These are phyloP conservation scores for Phytophthora tentaculata DNA, from an alignment of 352 stramenopile genomes.

Conservation along the genomic window DNA sequence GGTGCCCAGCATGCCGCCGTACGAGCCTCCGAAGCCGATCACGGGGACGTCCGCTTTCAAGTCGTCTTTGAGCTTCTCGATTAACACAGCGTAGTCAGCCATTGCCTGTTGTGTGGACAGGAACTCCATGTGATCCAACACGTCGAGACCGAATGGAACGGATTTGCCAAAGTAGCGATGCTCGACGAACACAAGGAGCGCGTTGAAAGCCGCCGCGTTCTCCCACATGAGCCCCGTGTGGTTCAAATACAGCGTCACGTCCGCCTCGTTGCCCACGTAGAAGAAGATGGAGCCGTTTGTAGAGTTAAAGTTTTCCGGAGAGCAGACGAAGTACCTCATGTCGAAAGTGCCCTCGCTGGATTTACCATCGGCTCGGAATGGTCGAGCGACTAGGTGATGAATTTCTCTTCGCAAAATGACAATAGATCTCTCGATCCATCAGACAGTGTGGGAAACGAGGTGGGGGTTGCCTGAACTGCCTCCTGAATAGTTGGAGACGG, in stretches of 20 bases:
- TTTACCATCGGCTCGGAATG: slow-evolving; percentile 46
- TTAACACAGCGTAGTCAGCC: slow-evolving; percentile 71
- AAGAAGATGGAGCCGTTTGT: slow-evolving; percentile 66
- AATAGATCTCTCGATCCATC: slow-evolving; percentile 47
- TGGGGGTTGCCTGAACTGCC: slow-evolving; percentile 1
- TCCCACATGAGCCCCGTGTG: slow-evolving; percentile 80
- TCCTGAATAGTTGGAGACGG: not conserved
- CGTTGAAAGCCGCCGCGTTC: slow-evolving; percentile 65
- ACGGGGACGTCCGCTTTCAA: slow-evolving; percentile 52
- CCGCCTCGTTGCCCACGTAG: slow-evolving; percentile 77
- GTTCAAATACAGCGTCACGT: slow-evolving; percentile 71
- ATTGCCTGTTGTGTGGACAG: slow-evolving; percentile 86
- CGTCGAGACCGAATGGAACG: slow-evolving; percentile 57
- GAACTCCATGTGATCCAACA: slow-evolving; percentile 71
- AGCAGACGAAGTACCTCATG: slow-evolving; percentile 78
- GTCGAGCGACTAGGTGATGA: slow-evolving; percentile 54
- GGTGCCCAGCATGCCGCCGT: slow-evolving; percentile 78
- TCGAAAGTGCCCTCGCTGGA: slow-evolving; percentile 41
- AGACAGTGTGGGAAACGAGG: slow-evolving; percentile 23
- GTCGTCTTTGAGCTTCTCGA: slow-evolving; percentile 53
- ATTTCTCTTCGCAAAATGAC: slow-evolving; percentile 49
- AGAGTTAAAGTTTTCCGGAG: slow-evolving; percentile 49
- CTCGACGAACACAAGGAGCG: slow-evolving; percentile 77
- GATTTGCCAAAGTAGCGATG: slow-evolving; percentile 83
- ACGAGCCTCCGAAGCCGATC: slow-evolving; percentile 79